A percentile compares a stretch with the other conserved stretches of the same genome.
Conservation (phyloP, 2,329 filamentous ascomycete genomes). For the Fusarium sp. region DNA sequence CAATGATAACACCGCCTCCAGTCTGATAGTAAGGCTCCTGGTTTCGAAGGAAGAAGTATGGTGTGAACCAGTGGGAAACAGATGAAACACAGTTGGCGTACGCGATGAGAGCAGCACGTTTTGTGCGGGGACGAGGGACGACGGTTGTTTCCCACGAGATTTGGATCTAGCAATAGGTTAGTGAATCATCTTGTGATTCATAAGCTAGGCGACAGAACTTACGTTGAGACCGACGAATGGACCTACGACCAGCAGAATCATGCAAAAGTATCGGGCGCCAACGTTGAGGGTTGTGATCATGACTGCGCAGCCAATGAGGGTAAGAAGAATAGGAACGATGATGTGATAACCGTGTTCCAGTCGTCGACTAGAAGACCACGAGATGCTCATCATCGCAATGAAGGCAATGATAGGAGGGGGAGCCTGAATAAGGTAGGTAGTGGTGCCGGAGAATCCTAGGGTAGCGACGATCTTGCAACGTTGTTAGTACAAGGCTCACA, state of each 20-base stretch:
- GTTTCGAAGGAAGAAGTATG: slow-evolving; percentile 49
- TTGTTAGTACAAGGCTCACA: neutral
- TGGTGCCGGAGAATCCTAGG: slow-evolving; percentile 40
- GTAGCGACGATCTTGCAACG: slow-evolving; percentile 40
- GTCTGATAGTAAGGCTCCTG: slow-evolving; percentile 46
- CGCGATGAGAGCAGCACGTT: slow-evolving; percentile 53
- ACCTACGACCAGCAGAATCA: slow-evolving; percentile 52
- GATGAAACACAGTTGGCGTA: slow-evolving; percentile 54
- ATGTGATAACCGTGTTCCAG: slow-evolving; percentile 54
- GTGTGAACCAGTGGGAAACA: slow-evolving; percentile 53
- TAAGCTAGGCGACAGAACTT: no score
- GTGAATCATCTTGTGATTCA: no score
- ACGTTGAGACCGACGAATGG: slow-evolving; percentile 53
- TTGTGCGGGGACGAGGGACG: slow-evolving; percentile 51
- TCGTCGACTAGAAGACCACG: slow-evolving; percentile 51
- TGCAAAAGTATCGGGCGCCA: slow-evolving; percentile 53
- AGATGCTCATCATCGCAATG: slow-evolving; percentile 49
- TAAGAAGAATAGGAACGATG: slow-evolving; percentile 49
- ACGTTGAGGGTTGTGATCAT: slow-evolving; percentile 53
- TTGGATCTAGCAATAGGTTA: slow-evolving; percentile 29
- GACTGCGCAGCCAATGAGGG: slow-evolving; percentile 52
- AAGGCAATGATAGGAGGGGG: slow-evolving; percentile 55
- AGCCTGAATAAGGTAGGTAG: slow-evolving; percentile 53
- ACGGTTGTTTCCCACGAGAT: slow-evolving; percentile 54
- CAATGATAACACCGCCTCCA: slow-evolving; percentile 42